Conservation (phyloP, 2,329 filamentous ascomycete genomes). For the Paraconiothyrium brasiliense region DNA sequence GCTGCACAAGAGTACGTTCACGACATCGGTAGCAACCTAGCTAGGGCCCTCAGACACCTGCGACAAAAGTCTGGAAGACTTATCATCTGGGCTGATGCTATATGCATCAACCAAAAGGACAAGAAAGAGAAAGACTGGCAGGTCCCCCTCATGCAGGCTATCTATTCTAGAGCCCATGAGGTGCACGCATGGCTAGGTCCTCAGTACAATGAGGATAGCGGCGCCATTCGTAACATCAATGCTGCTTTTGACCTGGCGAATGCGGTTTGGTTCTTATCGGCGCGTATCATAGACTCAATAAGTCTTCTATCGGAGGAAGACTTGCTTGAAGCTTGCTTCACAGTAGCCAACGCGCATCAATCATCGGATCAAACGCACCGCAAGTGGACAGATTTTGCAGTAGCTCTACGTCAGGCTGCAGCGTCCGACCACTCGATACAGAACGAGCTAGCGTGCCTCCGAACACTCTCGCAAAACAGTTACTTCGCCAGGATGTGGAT, state of each 20-base stretch:
- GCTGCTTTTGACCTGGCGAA: slow-evolving; percentile 5
- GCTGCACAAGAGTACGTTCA: not conserved
- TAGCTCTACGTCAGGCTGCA: not conserved
- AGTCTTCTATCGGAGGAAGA: not conserved
- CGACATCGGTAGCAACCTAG: slow-evolving; percentile 8
- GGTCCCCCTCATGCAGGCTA: slow-evolving; percentile 18
- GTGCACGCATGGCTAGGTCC: slow-evolving; percentile 21
- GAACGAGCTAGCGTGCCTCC: not conserved
- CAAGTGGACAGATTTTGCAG: not conserved
- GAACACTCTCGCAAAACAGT: slow-evolving; percentile 1
- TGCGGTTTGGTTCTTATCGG: not conserved
- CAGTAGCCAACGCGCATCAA: not conserved
- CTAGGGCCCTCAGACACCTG: slow-evolving; percentile 3
- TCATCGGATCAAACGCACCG: slow-evolving; percentile 1
- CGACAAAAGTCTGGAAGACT: slow-evolving; percentile 12
- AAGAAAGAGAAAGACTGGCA: slow-evolving; percentile 14
- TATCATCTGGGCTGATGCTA: slow-evolving; percentile 14
- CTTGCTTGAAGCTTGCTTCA: slow-evolving; percentile 13
- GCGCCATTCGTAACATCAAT: not conserved
- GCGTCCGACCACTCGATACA: not conserved
- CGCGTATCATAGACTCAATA: not conserved
- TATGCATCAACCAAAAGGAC: slow-evolving; percentile 18
- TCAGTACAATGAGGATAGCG: not conserved
- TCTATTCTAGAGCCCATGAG: slow-evolving; percentile 16
- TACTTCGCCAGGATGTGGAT: slow-evolving; percentile 15